Evolutionary conservation across 164 flowering plant genomes (phyloP).

Genomic region (Saururus chinensis): DNA sequence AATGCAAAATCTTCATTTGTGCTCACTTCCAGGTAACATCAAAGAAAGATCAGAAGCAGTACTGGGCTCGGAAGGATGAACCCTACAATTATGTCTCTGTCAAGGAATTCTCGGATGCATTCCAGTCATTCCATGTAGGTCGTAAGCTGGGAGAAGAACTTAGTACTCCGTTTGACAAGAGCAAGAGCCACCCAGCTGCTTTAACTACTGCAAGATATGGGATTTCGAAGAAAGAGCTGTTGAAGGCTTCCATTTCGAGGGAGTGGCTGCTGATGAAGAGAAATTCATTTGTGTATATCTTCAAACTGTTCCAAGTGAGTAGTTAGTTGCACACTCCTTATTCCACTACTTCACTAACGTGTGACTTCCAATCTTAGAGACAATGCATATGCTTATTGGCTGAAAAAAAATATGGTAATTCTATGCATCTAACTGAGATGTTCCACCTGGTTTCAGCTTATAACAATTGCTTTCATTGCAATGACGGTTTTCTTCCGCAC

Average conservation of each 20-base stretch:
- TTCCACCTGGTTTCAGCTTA: constrained; percentile 4
- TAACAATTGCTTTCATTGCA: constrained; percentile 2
- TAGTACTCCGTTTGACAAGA: constrained; percentile 46
- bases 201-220: constrained; percentile 48
- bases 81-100: constrained; percentile 28
- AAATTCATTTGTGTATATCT: constrained; percentile 49
- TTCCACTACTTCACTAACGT: neutral
- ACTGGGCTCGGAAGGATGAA: constrained; percentile 7
- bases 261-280: constrained; percentile 68
- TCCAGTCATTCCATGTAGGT: constrained; percentile 53
- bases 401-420: neutral
- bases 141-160: constrained; percentile 32
- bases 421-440: neutral
- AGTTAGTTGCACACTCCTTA: neutral
- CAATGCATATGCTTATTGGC: neutral
- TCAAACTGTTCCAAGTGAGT: constrained; percentile 45
- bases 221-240: constrained; percentile 38
- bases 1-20: neutral
- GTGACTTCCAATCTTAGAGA: neutral
- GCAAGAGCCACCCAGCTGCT: constrained; percentile 53
- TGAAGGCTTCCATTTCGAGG: constrained; percentile 47
- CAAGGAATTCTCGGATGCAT: constrained; percentile 48
- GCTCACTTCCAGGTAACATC: constrained; percentile 10
- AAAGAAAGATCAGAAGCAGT: constrained; percentile 12
- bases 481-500: constrained; percentile 15